phyloP scores from a whole-genome alignment of 1,139 yeast genomes.

The Hansenula sp. region DNA sequence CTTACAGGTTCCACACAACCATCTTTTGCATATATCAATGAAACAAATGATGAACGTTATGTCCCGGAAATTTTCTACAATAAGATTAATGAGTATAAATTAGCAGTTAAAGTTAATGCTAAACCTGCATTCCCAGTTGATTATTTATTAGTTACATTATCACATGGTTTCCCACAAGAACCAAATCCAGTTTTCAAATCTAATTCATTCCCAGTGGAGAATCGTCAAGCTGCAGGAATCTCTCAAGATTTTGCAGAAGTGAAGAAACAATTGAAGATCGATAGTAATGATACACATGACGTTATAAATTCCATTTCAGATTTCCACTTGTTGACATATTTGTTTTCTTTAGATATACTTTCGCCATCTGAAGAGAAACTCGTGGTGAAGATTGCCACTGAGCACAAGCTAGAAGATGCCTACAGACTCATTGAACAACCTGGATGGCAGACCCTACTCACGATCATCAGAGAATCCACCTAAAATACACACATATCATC shows the following conservation, averaged over 20 bases:
- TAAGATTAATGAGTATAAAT: slow-evolving; percentile 81
- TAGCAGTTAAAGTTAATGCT: slow-evolving; percentile 84
- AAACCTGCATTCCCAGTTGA: slow-evolving; percentile 97
- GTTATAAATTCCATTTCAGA: slow-evolving; percentile 47
- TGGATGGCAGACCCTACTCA: slow-evolving; percentile 73
- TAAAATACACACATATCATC: not conserved
- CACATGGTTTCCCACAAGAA: slow-evolving; percentile 85
- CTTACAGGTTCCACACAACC: slow-evolving; percentile 91
- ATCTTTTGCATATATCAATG: slow-evolving; percentile 76
- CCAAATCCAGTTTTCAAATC: slow-evolving; percentile 48
- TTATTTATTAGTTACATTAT: slow-evolving; percentile 78
- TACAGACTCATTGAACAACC: slow-evolving; percentile 55
- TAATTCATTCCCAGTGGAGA: slow-evolving; percentile 63
- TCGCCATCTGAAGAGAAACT: slow-evolving; percentile 45
- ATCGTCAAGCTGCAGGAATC: slow-evolving; percentile 70
- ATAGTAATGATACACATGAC: slow-evolving; percentile 27
- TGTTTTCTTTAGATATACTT: slow-evolving; percentile 50
- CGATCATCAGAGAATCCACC: slow-evolving; percentile 33
- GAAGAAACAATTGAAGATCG: slow-evolving; percentile 41
- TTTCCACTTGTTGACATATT: slow-evolving; percentile 68
- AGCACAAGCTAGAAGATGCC: slow-evolving; percentile 39
- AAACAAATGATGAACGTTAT: slow-evolving; percentile 64
- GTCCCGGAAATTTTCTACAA: slow-evolving; percentile 93
- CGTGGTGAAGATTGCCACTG: slow-evolving; percentile 37
- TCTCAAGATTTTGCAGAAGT: slow-evolving; percentile 60